Conservation (phyloP, 441 rosid species). For the Theobroma grandiflorum region DNA sequence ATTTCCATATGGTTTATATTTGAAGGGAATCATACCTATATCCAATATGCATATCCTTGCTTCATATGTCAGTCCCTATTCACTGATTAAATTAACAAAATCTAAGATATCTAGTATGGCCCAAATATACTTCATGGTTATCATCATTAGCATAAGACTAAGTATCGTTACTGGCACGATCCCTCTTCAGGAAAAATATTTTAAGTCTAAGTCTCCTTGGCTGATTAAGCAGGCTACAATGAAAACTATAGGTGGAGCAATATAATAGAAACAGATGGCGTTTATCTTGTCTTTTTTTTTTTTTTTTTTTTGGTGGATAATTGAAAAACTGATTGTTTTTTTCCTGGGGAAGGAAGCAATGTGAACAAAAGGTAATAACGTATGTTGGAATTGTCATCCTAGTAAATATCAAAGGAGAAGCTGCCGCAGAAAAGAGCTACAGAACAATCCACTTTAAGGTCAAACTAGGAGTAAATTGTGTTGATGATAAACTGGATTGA, state of each 20-base stretch:
- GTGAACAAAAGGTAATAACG: not conserved
- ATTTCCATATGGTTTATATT: no score
- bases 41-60: no score
- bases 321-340: not conserved
- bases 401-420: not conserved
- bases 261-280: not conserved
- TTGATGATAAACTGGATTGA: constrained; percentile 9
- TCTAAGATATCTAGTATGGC: not conserved
- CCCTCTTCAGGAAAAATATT: not conserved
- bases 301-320: no score
- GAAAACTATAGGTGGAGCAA: not conserved
- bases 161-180: not conserved
- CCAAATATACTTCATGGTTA: not conserved
- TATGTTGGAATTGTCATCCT: not conserved
- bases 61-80: not conserved
- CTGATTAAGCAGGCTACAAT: not conserved
- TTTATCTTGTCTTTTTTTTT: no score
- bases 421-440: not conserved
- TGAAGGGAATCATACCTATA: no score
- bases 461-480: not conserved
- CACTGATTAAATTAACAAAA: not conserved
- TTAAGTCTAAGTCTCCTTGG: not conserved
- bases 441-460: not conserved
- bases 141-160: not conserved
- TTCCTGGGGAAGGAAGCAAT: not conserved